Base-by-base conservation (phyloP, 2,329 filamentous ascomycete species). In the Calonectria montana region DNA sequence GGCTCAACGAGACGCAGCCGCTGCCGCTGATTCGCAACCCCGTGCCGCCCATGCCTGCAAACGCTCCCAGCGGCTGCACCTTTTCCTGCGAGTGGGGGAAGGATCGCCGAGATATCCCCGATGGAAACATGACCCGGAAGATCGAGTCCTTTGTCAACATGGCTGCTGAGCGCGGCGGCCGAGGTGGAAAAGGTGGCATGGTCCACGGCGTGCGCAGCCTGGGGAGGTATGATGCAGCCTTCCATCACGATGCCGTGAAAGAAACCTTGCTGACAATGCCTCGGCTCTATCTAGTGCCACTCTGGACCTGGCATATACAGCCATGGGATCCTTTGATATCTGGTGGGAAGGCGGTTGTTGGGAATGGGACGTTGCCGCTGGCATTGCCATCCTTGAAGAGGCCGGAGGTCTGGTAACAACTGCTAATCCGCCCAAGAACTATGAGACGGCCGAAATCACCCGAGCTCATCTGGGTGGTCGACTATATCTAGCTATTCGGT, bases 261-360 rank as follows among this genome's bases (percentile, higher is more conserved):
- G 6, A 12, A 9, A 8, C n/a, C n/a, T 59, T 15, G 15, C 41
- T 43, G 25, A 47, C 73, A 2, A 64, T 41, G 21, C 70, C 31
- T 35, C 31, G 39, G 75, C 62, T 55, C 27, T 55, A 23, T 9
- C 9, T 4, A 93, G 92, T 78, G 93, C 93, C 10, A 94, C 93
- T 1, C 80, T 95, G 66, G 93, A 95, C 81, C 82, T 95, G 61
- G 93, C 93, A 0, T 95, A 95, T 80, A 90, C 91, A 12, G 93
- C 94, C 15, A 93, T 93, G 88, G 93, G 93, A 0, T 87, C 91
- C 0, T 92, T 95, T 75, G 93, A 95, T 82, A 94, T 95, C 13
- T 95, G 93, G 93, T 95, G 93, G 93, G 93, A 95, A 80, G 93
- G 93, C 3, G 93, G 93, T 0, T 94, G 93, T 78, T 94, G 93